Evolutionary conservation across 768 basidiomycete species (phyloP), one percentile per base, ranked within the genome.

Genomic region (Termitomyces sp.): DNA sequence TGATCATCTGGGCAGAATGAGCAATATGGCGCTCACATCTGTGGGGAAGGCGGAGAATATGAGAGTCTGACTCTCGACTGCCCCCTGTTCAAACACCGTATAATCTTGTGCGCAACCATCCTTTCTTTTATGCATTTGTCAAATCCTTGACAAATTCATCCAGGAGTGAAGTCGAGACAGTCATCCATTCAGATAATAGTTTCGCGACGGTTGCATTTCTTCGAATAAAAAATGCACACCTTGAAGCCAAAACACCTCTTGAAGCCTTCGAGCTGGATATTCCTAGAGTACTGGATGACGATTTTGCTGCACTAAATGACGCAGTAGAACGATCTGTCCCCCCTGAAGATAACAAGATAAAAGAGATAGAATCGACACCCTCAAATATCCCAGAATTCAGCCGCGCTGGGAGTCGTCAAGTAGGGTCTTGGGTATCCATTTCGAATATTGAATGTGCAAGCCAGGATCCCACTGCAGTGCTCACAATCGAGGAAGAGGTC

Each of bases 31-130:
- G 86, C 89, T 0, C 97, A 99, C 66, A 81, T 96, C 2, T 98
- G 96, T 58, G 97, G 97, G 10, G 97, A 99, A 72, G 97, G 97
- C 2, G 97, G 97, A 2, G 97, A 99, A 72, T 99, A 98, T 69
- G 97, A 99, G 67, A 91, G 88, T 0, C 74, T 98, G 54, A 98
- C 96, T 1, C 73, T 94, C 12, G 91, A 97, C 60, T 90, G 89
- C 57, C 91, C 95, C 0, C 64, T 96, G 12, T 98, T 95, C 81
- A 91, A 91, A 60, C 78, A 79, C 36, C 76, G 80, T 10, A 87
- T 99, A 33, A 66, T 73, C 7, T 66, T 98, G 86, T 92, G 61
- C 62, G 86, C 23, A 10, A n/a, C 2, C n/a, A 62, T n/a, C 9
- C 32, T 12, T 42, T 42, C 41, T 50, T 12, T 38, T 48, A 31